Conservation (phyloP, 192 early-diverging fungal genomes). For the Umbelopsis sp. region DNA sequence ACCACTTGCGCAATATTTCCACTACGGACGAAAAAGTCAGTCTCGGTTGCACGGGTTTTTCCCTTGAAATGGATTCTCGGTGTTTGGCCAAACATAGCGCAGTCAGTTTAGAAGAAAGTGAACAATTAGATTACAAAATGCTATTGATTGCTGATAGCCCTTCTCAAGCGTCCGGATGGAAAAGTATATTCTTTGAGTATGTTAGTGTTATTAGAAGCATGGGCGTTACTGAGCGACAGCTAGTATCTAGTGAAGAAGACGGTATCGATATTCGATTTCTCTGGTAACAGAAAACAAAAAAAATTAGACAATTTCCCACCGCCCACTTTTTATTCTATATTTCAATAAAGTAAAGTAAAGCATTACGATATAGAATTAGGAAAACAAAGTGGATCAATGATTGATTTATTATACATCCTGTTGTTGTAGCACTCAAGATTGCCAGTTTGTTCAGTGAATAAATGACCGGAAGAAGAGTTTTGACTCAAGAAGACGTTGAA, state of each 20-base stretch:
- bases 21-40: neutral
- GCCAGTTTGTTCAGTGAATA: too few relatives aligned
- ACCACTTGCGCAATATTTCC: slow-evolving; percentile 2
- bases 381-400: too few relatives aligned
- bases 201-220: neutral
- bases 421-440: too few relatives aligned
- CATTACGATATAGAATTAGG: too few relatives aligned
- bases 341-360: too few relatives aligned
- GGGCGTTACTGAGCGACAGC: neutral
- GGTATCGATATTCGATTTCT: slow-evolving; percentile 1
- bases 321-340: too few relatives aligned
- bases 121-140: slow-evolving; percentile 1
- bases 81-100: neutral
- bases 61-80: neutral
- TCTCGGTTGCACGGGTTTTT: neutral
- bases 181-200: slow-evolving; percentile 3
- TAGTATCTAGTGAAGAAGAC: neutral
- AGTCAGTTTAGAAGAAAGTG: neutral
- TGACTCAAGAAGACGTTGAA: too few relatives aligned
- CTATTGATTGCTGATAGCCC: slow-evolving; percentile 2
- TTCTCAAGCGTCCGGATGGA: neutral
- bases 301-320: too few relatives aligned
- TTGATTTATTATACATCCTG: too few relatives aligned
- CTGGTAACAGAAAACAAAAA: neutral
- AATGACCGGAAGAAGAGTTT: too few relatives aligned